Evolutionary conservation across 2,329 filamentous ascomycete species (phyloP), one percentile per base, ranked within the genome.

Genomic region (Calonectria pauciramosa): DNA sequence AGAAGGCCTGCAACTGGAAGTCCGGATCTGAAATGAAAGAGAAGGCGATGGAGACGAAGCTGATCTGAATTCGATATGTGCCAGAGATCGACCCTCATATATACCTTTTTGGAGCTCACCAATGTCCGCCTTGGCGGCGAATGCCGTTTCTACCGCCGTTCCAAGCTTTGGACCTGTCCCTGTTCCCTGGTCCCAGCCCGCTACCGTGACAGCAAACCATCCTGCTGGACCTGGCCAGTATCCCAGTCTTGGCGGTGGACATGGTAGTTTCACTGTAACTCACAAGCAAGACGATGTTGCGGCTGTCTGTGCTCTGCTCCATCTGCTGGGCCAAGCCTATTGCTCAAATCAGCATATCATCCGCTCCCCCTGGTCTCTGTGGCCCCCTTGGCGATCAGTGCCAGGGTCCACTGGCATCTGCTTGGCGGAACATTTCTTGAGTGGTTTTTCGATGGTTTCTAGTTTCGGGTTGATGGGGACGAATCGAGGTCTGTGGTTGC

Each of bases 1-100:
- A 81, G 80, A 77, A 80, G 80, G 75, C 71, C 80, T 75, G 80
- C 80, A 81, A 79, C 80, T 81, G 79, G 74, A 78, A 74, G 76
- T 77, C 77, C 72, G 41, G 63, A 44, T 34, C 73, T 77, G 75
- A 80, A 80, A 75, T 72, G 73, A 80, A 70, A 80, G 74, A 73
- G 56, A 73, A 67, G 75, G 76, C 72, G 78, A 80, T 80, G 80
- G 66, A 76, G 73, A 78, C 73, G 73, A 76, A 59, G 71, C 49
- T 68, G 65, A 51, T 63, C 71, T 70, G 20, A 41, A 38, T 52
- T 69, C 52, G 10, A 75, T 56, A 75, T 30, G 36, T 34, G 56
- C 36, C 26, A 72, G 72, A 68, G 68, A 67, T 56, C 36, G 41
- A 36, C 64, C 34, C 56, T 66, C 56, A 67, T 79, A 78, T 81